phyloP scores from a whole-genome alignment of 106 monocot genomes.

The Agapanthus africanus region DNA sequence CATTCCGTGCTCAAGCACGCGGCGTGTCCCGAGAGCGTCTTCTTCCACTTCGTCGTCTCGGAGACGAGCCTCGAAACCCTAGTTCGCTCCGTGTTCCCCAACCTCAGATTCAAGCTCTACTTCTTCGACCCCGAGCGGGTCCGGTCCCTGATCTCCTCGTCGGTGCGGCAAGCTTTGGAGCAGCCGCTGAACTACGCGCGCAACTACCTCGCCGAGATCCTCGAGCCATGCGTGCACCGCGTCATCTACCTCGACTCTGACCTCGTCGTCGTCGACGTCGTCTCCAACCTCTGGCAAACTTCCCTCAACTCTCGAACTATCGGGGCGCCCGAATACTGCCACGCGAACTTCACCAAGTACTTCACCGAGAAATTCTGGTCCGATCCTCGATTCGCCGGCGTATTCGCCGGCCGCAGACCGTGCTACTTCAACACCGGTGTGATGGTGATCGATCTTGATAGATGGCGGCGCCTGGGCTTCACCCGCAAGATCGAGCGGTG shows the following conservation, averaged over 20 bases:
- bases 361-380: slow-evolving; percentile 89
- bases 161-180: slow-evolving; percentile 88
- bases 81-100: slow-evolving; percentile 70
- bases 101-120: slow-evolving; percentile 71
- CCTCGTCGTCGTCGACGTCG: slow-evolving; percentile 90
- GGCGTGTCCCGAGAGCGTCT: slow-evolving; percentile 80
- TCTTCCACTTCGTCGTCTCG: slow-evolving; percentile 91
- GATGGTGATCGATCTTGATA: slow-evolving; percentile 81
- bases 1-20: slow-evolving; percentile 81
- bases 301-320: slow-evolving; percentile 47
- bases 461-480: slow-evolving; percentile 58
- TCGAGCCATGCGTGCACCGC: slow-evolving; percentile 78
- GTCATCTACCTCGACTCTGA: slow-evolving; percentile 98
- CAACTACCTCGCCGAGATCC: slow-evolving; percentile 93
- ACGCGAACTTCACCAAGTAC: slow-evolving; percentile 98
- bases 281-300: slow-evolving; percentile 86
- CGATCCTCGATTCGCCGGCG: slow-evolving; percentile 35
- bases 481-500: slow-evolving; percentile 79
- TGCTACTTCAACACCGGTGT: slow-evolving; percentile 99
- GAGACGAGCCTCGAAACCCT: slow-evolving; percentile 41
- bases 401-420: slow-evolving; percentile 55
- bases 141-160: slow-evolving; percentile 68
- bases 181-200: slow-evolving; percentile 98
- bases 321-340: slow-evolving; percentile 98
- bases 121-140: slow-evolving; percentile 82